Evolutionary conservation across 139 green algal genomes (phyloP), one percentile per base, ranked within the genome.

Genomic region (Mychonastes homosphaera): DNA sequence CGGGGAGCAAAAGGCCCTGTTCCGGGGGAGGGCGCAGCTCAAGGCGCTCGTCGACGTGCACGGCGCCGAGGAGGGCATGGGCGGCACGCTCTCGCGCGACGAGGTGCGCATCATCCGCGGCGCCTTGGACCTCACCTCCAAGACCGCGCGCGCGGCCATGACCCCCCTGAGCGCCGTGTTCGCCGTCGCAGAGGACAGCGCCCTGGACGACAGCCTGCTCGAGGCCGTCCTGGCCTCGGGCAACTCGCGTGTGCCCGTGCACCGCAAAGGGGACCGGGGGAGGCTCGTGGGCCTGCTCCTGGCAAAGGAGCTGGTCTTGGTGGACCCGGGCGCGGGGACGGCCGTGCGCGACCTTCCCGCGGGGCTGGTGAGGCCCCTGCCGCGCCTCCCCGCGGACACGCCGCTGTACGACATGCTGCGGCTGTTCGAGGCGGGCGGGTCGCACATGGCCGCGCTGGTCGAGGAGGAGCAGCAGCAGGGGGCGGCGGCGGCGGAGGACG

Each of bases 31-130:
- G n/a, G n/a, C n/a, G n/a, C 78, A 96, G 80, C 77, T 96, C 4
- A 92, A 95, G 55, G 86, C 84, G 8, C 71, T 94, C n/a, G 81
- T 96, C 32, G 80, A 90, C 55, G 75, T 94, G 10, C 88, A 95
- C 72, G 69, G 65, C 48, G 65, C 49, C 32, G 75, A 63, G 0
- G 76, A 87, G 38, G 83, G 81, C 12, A 73, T 92, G 72, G 88
- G 84, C 2, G 86, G 87, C 71, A 88, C 6, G n/a, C 53, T 77
- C 32, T 65, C 57, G 0, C 6, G 57, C 50, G 28, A 77, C n/a
- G 70, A 77, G 57, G 65, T 72, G 23, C 39, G 48, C 24, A 53
- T 73, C 10, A 77, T 77, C n/a, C 39, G 59, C n/a, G 84, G 84
- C 0, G 87, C 79, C 1, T 58, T 95, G 28, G 84, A 95, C 53